Evolutionary conservation across 2,329 filamentous ascomycete genomes (phyloP).

Genomic region (Penicillium hordei): DNA sequence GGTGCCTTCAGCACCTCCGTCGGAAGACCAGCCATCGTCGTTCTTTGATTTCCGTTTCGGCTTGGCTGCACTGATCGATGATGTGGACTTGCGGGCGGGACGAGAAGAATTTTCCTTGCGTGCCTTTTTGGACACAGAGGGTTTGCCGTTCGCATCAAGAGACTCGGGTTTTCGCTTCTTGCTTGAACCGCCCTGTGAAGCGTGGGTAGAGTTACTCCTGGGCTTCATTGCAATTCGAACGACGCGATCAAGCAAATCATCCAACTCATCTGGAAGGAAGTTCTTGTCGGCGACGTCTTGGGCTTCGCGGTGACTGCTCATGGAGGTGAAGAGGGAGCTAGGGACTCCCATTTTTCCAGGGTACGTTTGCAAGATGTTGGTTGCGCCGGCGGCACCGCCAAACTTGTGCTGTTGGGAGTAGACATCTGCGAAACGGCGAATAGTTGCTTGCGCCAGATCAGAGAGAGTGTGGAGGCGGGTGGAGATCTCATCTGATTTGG

Average conservation of each 20-base stretch:
- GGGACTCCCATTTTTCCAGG: slow-evolving; percentile 79
- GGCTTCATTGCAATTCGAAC: slow-evolving; percentile 69
- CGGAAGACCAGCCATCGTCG: slow-evolving; percentile 43
- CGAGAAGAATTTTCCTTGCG: slow-evolving; percentile 32
- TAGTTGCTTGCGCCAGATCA: slow-evolving; percentile 78
- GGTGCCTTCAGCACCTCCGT: slow-evolving; percentile 43
- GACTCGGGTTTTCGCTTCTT: slow-evolving; percentile 47
- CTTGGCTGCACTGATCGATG: slow-evolving; percentile 29
- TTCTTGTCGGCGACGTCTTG: slow-evolving; percentile 84
- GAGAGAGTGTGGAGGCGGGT: slow-evolving; percentile 74
- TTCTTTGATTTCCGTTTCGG: slow-evolving; percentile 41
- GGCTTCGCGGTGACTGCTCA: slow-evolving; percentile 74
- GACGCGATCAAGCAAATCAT: slow-evolving; percentile 73
- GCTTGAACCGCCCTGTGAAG: slow-evolving; percentile 21
- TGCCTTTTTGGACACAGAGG: slow-evolving; percentile 30
- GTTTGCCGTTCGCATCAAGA: slow-evolving; percentile 27
- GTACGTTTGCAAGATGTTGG: slow-evolving; percentile 71
- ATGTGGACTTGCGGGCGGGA: slow-evolving; percentile 36
- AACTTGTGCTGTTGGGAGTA: slow-evolving; percentile 67
- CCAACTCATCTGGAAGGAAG: slow-evolving; percentile 74
- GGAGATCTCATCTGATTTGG: slow-evolving; percentile 50
- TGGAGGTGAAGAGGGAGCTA: slow-evolving; percentile 70
- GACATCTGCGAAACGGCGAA: slow-evolving; percentile 81
- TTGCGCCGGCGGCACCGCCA: slow-evolving; percentile 39
- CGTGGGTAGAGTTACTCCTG: slow-evolving; percentile 40